Base-by-base conservation (phyloP, 2,329 filamentous ascomycete genomes). In the Fusarium proliferatum region DNA sequence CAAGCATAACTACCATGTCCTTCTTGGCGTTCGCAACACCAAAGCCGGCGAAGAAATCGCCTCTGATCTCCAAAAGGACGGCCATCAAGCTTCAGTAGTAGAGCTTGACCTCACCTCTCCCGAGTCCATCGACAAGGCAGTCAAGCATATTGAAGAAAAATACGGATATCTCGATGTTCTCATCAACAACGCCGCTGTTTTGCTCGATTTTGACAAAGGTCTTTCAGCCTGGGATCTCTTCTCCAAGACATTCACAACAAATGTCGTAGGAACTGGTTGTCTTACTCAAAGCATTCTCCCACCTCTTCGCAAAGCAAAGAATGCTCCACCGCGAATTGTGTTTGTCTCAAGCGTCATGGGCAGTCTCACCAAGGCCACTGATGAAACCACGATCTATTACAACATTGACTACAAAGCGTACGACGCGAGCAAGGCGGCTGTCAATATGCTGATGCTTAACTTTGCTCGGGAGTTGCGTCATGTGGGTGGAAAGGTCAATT, bases 401-500 rank as follows among this genome's bases (percentile, higher is more conserved):
- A 61, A 56, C 2, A 66, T 73, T 21, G 79, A 80, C 9, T 80
- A 77, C 52, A 81, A 79, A 39, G 75, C 78, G 2, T 86, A 86
- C 60, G 76, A 82, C 17, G 70, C 77, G 9, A 85, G 82, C 74
- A 86, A 86, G 68, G 82, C 84, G 2, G 85, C 84, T 0, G 30
- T 85, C 15, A 84, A 86, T 36, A 84, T 85, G 80, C 71, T 86
- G 6, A 77, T 75, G 38, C 23, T 81, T 7, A 79, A 81, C 53
- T 85, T 81, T 53, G 77, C 76, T 3, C 71, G 79, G 1, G 76
- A 79, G 16, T 39, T 85, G 42, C 72, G 78, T 9, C 76, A 77
- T 26, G 52, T 70, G 8, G 79, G 78, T 13, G 82, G 77, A 23
- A 80, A 78, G 61, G 80, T 82, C 46, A 84, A 84, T 57, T 64